Base-by-base conservation (phyloP, 2,329 filamentous ascomycete genomes). In the Samsoniella hepiali region DNA sequence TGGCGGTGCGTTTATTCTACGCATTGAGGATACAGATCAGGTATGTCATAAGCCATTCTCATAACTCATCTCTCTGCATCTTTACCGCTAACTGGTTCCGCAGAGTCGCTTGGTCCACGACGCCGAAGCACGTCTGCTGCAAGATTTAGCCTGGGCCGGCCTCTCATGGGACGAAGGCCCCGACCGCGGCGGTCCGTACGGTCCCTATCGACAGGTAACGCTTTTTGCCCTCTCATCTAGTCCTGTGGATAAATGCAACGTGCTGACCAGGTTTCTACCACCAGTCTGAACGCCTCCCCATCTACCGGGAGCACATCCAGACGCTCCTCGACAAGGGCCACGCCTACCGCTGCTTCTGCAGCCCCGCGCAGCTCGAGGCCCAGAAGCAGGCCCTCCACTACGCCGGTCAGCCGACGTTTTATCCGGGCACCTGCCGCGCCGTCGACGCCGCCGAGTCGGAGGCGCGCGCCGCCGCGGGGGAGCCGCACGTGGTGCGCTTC, bases 151-250 rank as follows among this genome's bases (percentile, higher is more conserved):
- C 77, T 99, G 95, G 95, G 90, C 93, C 22, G 93, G 93, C 0
- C 78, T 99, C 38, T 79, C 89, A 60, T 99, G 94, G 94, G 93
- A 97, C 75, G 96, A 99, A 85, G 93, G 93, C 3, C 95, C 95
- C 4, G 85, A 90, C 69, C 82, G 91, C 45, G 91, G 89, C 42
- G 94, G 95, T 1, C 86, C 87, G 0, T 90, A 89, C 71, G 93
- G 93, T 2, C 92, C 95, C 0, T 99, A 97, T 75, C 86, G 86
- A 79, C 92, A 95, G 80, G 88, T 93, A 81, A 69, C 71, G 58
- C 22, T 9, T 5, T 15, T 22, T 11, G 29, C 9, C 9, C 47
- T 32, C 5, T 10, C 22, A 7, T 11, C n/a, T 5, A 11, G 10
- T n/a, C n/a, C 17, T 31, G 3, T 8, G 10, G 2, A 3, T 5